Percentiles rank a stretch among this genome's conserved stretches.
phyloP scores from a whole-genome alignment of 2,329 filamentous ascomycete genomes.

The Myriangium duriaei region DNA sequence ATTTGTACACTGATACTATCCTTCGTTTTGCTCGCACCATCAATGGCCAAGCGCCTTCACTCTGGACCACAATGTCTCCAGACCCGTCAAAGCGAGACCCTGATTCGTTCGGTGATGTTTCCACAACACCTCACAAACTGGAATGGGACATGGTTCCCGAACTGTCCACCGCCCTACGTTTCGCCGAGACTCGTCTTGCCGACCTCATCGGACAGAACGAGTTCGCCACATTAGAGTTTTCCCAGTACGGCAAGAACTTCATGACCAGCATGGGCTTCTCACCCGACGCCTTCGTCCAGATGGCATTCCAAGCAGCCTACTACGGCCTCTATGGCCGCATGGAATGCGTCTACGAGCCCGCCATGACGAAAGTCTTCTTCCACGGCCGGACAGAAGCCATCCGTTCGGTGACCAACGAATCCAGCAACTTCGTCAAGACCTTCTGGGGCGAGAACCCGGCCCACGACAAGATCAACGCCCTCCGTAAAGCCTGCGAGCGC shows the following conservation, averaged over 20 bases:
- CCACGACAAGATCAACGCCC: slow-evolving; percentile 70
- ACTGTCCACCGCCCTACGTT: slow-evolving; percentile 78
- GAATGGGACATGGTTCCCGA: slow-evolving; percentile 97
- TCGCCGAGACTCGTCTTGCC: slow-evolving; percentile 86
- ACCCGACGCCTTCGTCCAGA: slow-evolving; percentile 93
- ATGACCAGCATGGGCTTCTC: slow-evolving; percentile 96
- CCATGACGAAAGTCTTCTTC: slow-evolving; percentile 91
- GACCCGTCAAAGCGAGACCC: slow-evolving; percentile 89
- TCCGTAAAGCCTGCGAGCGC: slow-evolving; percentile 70
- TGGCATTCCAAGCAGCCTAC: slow-evolving; percentile 97
- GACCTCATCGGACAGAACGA: slow-evolving; percentile 96
- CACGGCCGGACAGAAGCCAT: slow-evolving; percentile 94
- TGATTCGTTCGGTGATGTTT: slow-evolving; percentile 82
- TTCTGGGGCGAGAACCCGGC: slow-evolving; percentile 90
- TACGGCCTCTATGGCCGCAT: slow-evolving; percentile 90
- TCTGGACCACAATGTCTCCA: slow-evolving; percentile 84
- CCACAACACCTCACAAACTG: slow-evolving; percentile 85
- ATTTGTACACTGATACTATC: slow-evolving; percentile 95
- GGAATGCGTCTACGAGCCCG: slow-evolving; percentile 93
- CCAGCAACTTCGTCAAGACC: slow-evolving; percentile 75
- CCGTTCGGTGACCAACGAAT: slow-evolving; percentile 69
- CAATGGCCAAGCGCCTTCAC: slow-evolving; percentile 79
- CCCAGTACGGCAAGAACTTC: slow-evolving; percentile 87
- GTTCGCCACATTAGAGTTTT: slow-evolving; percentile 83
- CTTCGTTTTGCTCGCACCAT: slow-evolving; percentile 89